These are phyloP conservation scores for Fusarium graminum DNA, from an alignment of 2,329 filamentous ascomycete genomes.

Conservation along the genomic window DNA sequence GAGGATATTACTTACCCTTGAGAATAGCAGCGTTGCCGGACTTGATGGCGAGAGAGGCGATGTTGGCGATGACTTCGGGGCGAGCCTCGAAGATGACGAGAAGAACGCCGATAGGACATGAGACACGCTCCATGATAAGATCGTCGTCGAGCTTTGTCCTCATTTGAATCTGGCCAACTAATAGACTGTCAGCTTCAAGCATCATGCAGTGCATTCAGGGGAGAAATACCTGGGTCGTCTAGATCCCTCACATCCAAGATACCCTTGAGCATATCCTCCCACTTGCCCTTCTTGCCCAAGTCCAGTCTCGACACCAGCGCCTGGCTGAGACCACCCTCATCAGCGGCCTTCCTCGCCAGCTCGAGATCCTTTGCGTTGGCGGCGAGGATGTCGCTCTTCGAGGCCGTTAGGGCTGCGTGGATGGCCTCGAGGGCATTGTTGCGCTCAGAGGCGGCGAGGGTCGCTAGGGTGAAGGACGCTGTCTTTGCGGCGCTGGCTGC, in stretches of 20 bases:
- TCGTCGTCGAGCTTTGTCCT: slow-evolving; percentile 89
- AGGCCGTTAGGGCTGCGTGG: slow-evolving; percentile 77
- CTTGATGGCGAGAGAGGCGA: slow-evolving; percentile 94
- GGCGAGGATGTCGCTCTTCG: slow-evolving; percentile 81
- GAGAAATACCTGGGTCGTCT: slow-evolving; percentile 79
- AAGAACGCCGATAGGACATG: slow-evolving; percentile 95
- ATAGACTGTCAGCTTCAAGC: neutral
- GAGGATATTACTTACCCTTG: slow-evolving; percentile 74
- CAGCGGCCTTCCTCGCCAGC: slow-evolving; percentile 78
- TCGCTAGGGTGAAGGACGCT: slow-evolving; percentile 86
- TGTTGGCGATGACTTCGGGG: slow-evolving; percentile 98
- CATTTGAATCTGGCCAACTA: slow-evolving; percentile 86
- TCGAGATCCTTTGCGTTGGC: slow-evolving; percentile 89
- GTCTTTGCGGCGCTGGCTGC: slow-evolving; percentile 82
- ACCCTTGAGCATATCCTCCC: slow-evolving; percentile 96
- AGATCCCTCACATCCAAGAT: slow-evolving; percentile 89
- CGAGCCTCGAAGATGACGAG: slow-evolving; percentile 98
- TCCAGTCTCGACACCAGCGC: slow-evolving; percentile 91
- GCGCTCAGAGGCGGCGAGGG: slow-evolving; percentile 79
- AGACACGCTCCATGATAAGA: slow-evolving; percentile 86
- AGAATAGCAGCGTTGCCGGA: slow-evolving; percentile 97
- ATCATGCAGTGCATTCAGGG: neutral
- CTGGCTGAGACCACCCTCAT: slow-evolving; percentile 80
- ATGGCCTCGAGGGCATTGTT: slow-evolving; percentile 89
- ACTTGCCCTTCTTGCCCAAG: slow-evolving; percentile 88